These are phyloP conservation scores for Malassezia nana DNA, from an alignment of 1,284 basidiomycete genomes.

Conservation along the genomic window DNA sequence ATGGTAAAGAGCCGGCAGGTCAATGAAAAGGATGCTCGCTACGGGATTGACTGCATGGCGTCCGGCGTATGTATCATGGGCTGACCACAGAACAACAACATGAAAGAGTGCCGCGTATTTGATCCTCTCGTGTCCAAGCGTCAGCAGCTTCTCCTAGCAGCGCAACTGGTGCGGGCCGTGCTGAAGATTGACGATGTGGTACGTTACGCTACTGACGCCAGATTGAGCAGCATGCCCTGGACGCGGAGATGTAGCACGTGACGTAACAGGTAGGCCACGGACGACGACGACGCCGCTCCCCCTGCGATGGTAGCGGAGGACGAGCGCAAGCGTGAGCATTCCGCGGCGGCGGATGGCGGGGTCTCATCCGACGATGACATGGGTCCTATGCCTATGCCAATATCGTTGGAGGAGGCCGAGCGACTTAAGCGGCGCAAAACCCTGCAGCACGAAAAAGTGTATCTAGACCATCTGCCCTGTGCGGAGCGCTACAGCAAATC, in stretches of 20 bases:
- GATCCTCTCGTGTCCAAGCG: conserved; percentile 94
- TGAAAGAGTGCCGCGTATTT: conserved; percentile 94
- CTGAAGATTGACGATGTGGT: conserved; percentile 49
- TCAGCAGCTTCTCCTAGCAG: conserved; percentile 93
- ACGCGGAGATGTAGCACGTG: conserved; percentile 14
- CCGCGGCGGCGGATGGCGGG: neutral
- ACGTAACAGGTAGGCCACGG: neutral
- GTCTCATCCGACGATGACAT: conserved; percentile 9
- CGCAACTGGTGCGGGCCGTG: conserved; percentile 61
- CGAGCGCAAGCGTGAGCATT: conserved; percentile 2
- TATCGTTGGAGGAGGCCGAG: neutral
- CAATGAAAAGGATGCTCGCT: conserved; percentile 68
- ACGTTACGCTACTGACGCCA: conserved; percentile 4
- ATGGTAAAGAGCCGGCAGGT: conserved; percentile 90
- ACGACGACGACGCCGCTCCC: neutral
- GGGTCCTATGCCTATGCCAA: conserved; percentile 13
- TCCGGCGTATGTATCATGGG: conserved; percentile 66
- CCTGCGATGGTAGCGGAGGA: neutral
- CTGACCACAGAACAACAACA: conserved; percentile 55
- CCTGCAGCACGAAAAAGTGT: conserved; percentile 67
- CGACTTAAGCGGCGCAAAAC: conserved; percentile 20
- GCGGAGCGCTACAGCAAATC: conserved; percentile 91
- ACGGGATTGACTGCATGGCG: conserved; percentile 89
- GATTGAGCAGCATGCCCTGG: conserved; percentile 22
- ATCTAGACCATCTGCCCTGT: conserved; percentile 79